Base-by-base conservation (phyloP, 345 rosid genomes). In the Citrus unshiu region DNA sequence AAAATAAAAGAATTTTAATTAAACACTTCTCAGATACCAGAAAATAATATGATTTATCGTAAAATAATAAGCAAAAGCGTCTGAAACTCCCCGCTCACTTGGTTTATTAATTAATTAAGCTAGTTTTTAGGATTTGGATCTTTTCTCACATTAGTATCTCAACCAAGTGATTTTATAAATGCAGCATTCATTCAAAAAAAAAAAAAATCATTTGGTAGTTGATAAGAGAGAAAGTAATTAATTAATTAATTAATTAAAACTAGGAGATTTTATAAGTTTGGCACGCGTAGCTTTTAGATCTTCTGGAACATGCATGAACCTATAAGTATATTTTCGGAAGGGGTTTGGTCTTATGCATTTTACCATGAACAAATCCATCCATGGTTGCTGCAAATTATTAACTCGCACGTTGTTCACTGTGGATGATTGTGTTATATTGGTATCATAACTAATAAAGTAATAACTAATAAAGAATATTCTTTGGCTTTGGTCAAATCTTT, bases 291-390 rank as follows among this genome's bases (percentile, higher is more conserved):
- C 25, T 49, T 63, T 70, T 37, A 71, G 14, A 66, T 76, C 37
- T 56, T 72, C 5, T 18, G 25, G 30, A 49, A 67, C 63, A 61
- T 77, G 80, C 84, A 77, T 77, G 84, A 81, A 81, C 57, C 79
- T 57, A 46, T 1, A 57, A 57, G 4, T 1, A 19, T 24, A 35
- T 21, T 46, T 4, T 46, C 51, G 4, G 24, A 60, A 59, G n/a
- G 25, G 49, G 29, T 9, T 10, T 5, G 12, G 7, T 30, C 14
- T 16, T 32, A 3, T 2, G 58, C 43, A 29, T 79, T 21, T 74
- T 68, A 58, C 46, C 78, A 29, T 27, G 21, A 21, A 69, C 39
- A 25, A 65, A 43, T 49, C 34, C 57, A 49, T 34, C 32, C 1
- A 22, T 21, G 58, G 65, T 67, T 72, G 35, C 80, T 57, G 12